Base-by-base conservation (phyloP, 345 rosid species). In the Hibiscus tridactylites region DNA sequence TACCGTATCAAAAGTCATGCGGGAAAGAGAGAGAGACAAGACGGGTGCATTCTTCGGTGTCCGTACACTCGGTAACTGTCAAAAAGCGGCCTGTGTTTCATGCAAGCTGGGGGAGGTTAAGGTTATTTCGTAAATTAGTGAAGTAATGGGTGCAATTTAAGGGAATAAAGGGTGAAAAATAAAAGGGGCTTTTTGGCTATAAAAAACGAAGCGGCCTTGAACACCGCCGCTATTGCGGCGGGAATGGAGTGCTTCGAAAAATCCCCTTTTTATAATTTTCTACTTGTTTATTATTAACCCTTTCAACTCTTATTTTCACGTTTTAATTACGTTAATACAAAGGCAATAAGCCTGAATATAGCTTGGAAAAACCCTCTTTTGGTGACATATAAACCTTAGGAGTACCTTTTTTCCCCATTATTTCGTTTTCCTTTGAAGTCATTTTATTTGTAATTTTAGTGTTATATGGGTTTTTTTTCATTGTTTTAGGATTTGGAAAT, bases 141-240 rank as follows among this genome's bases (percentile, higher is more conserved):
- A 60, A 78, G 37, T 42, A 3, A 4, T 10, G 58, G 66, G 76
- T 70, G 37, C 57, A 71, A 35, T 31, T 31, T 58, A 65, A 71
- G 81, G 73, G 70, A 73, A 69, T 71, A 79, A 52, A 5, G 28
- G 54, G 39, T 52, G 5, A 68, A 70, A 73, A 9, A 71, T 60
- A 44, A 50, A 73, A 53, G 56, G 35, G 63, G 7, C 39, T 68
- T 61, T 37, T 61, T 61, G 67, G 70, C 24, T 52, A 65, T 39
- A 17, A 58, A 10, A 24, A 63, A 65, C 61, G 24, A 47, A 60
- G 49, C 54, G 72, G 75, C 78, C 78, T 71, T 71, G 68, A 71
- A 31, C 88, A 76, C 80, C 80, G 91, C 92, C 88, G 92, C 71
- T 78, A 84, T 87, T 82, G 87, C 97, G 91, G 96, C 97, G 81